A percentile compares a stretch with the other conserved stretches of the same genome.
Evolutionary conservation across 2,329 filamentous ascomycete species (phyloP).

Genomic region (Rugonectria rugulosa): DNA sequence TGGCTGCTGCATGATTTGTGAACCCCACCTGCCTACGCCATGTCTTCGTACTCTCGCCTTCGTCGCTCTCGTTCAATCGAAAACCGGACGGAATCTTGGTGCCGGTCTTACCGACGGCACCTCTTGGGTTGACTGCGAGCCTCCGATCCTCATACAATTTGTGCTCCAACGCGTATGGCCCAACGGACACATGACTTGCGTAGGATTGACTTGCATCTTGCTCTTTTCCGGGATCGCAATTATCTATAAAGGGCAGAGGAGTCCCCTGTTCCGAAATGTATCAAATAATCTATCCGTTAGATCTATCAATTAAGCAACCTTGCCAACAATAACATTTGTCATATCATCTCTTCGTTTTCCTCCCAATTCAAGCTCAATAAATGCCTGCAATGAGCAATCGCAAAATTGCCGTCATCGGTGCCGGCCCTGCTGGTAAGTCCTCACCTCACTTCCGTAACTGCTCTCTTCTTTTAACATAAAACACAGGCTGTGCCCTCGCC

Average conservation of each 20-base stretch:
- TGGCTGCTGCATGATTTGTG: no score
- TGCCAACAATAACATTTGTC: background rate
- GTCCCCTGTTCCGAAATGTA: no score
- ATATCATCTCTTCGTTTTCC: background rate
- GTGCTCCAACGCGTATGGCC: no score
- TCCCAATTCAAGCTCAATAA: background rate
- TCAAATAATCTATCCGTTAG: no score
- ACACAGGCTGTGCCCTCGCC: slow-evolving; percentile 45
- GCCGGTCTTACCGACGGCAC: slow-evolving; percentile 23
- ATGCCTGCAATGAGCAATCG: slow-evolving; percentile 27
- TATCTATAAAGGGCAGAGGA: no score
- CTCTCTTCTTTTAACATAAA: background rate
- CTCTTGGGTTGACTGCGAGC: slow-evolving; percentile 2
- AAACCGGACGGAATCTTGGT: slow-evolving; percentile 19
- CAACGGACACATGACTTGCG: no score
- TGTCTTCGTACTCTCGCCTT: background rate
- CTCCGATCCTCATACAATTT: slow-evolving; percentile 9
- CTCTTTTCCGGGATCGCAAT: no score
- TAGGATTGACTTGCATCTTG: no score
- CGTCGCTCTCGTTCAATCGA: background rate
- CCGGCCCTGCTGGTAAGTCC: slow-evolving; percentile 38
- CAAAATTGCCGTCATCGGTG: slow-evolving; percentile 39
- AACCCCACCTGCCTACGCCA: background rate
- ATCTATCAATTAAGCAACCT: no score
- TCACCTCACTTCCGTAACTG: background rate